Evolutionary conservation across 768 basidiomycete genomes (phyloP), one percentile per base, ranked within the genome.

Genomic region (Postia placenta): DNA sequence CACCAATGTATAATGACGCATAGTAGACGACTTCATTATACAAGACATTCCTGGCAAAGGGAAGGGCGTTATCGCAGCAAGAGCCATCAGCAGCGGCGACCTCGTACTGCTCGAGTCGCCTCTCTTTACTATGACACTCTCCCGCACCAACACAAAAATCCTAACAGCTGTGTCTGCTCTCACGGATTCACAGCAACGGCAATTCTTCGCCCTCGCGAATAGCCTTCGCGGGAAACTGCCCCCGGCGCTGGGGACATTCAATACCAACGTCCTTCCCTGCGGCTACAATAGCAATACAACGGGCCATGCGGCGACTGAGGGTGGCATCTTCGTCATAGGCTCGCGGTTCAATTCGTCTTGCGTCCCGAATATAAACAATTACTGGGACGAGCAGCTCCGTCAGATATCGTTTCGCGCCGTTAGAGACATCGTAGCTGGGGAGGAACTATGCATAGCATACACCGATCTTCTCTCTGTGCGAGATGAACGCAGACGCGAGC

Each of bases 391-490:
- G 2, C 23, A 45, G 4, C 35, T 24, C 4, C 40, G 47, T 4
- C 30, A 54, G 11, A 63, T 66, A 51, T 39, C 46, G n/a, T 64
- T 64, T 42, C 51, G 56, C 12, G 62, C 63, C 11, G 39, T 64
- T 26, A 53, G 57, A 28, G 62, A 60, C 33, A 46, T 66, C 27
- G 53, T 12, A 15, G 48, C 47, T 12, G 62, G 56, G n/a, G 62
- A 66, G 47, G 64, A 66, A 52, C 53, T 66, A 4, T 65, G 62
- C 50, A 59, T 65, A 47, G 55, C 53, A 35, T 66, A 66, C 43
- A 50, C 47, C 17, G 50, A 57, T 26, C 49, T 57, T 5, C 50
- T 60, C 6, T 51, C 40, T 5, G 48, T 54, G 37, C 36, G 54
- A 19, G 59, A 52, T 14, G 50, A 55, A 22, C 26, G 64, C 23